Conservation (phyloP, 768 basidiomycete species). For the Lanmaoa pseudosensibilis region DNA sequence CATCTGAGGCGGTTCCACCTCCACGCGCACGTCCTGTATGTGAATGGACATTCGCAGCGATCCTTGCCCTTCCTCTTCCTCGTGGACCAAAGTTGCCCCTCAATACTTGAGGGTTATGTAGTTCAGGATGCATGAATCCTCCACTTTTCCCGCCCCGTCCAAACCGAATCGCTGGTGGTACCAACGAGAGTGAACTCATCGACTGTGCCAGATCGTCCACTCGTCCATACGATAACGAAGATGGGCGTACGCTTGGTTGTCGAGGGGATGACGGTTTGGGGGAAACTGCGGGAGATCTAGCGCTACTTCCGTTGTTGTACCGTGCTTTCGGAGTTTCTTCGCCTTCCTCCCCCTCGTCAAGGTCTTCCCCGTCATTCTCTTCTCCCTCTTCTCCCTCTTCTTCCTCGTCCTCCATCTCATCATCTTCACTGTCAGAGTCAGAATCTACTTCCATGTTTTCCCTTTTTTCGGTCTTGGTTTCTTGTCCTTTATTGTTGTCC, state of each 20-base stretch:
- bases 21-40: slow-evolving; percentile 14
- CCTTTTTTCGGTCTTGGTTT: slow-evolving; percentile 3
- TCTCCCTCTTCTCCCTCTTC: slow-evolving; percentile 17
- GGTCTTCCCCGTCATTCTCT: slow-evolving; percentile 18
- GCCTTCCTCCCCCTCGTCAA: slow-evolving; percentile 24
- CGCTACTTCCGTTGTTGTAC: slow-evolving; percentile 12
- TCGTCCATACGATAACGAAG: slow-evolving; percentile 18
- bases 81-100: slow-evolving; percentile 31
- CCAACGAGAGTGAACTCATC: slow-evolving; percentile 52
- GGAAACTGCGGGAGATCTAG: slow-evolving; percentile 22
- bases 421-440: slow-evolving; percentile 19
- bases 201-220: slow-evolving; percentile 52
- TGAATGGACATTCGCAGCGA: slow-evolving; percentile 21
- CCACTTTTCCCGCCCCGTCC: slow-evolving; percentile 65
- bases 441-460: slow-evolving; percentile 28
- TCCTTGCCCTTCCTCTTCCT: slow-evolving; percentile 34
- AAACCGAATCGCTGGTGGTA: slow-evolving; percentile 70
- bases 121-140: slow-evolving; percentile 44
- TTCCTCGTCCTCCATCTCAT: slow-evolving; percentile 12
- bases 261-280: slow-evolving; percentile 21
- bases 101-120: slow-evolving; percentile 33
- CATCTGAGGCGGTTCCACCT: slow-evolving; percentile 1
- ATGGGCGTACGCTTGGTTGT: slow-evolving; percentile 18
- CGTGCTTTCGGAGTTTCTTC: slow-evolving; percentile 30
- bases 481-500: slow-evolving; percentile 24